Evolutionary conservation across 1,284 basidiomycete genomes (phyloP), one percentile per base, ranked within the genome.

Genomic region (Leccinum olivaceoglutinosum): DNA sequence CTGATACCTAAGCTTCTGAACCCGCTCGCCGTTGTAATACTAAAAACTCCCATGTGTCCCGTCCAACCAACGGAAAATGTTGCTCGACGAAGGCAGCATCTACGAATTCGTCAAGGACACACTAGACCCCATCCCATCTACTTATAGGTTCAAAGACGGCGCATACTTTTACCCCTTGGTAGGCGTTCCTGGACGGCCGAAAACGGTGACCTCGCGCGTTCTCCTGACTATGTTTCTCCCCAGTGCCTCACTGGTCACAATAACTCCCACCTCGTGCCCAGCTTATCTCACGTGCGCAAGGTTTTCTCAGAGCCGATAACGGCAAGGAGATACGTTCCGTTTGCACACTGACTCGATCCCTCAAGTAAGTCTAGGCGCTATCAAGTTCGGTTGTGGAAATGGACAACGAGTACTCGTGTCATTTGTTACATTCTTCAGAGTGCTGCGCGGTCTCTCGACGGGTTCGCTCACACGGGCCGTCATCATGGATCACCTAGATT

Each of bases 401-500:
- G n/a, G 41, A 18, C 10, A 12, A 53, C 58, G 32, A 59, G 16
- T n/a, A 4, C 5, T 32, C 14, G 5, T 5, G 21, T 38, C 21
- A 7, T 51, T 21, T 25, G 36, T 54, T 63, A 60, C n/a, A 14
- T 54, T 9, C 34, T 21, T 5, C 62, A 88, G 85, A 65, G 86
- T 87, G 4, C 76, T 89, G 6, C 18, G 85, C 18, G 85, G 85
- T 29, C 77, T 90, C n/a, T 74, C 78, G 1, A 73, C 78, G 56
- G 77, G 76, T 57, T 83, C 81, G 16, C 76, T 91, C 46, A 88
- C 88, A 39, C 83, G 86, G 53, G 82, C 84, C 10, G 83, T 93
- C 63, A 80, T 91, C 62, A 93, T 94, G 92, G 92, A 93, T 74
- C 88, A 89, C 64, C 81, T 91, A 66, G 90, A 91, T 70, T 91